Base-by-base conservation (phyloP, 1,284 basidiomycete species). In the Somion occarium region DNA sequence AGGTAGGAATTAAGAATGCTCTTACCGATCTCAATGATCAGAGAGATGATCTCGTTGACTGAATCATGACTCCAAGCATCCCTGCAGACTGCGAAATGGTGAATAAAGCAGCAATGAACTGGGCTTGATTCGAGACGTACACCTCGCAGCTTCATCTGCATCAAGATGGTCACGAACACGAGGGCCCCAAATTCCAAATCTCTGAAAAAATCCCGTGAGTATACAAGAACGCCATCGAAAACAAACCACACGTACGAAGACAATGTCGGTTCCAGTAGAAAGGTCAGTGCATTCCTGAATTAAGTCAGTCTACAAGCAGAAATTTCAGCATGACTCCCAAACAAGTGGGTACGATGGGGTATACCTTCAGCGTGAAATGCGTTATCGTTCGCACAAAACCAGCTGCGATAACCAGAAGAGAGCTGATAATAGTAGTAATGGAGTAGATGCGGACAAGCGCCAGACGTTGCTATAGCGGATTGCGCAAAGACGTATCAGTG, bases 341-440 rank as follows among this genome's bases (percentile, higher is more conserved):
- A 20, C 15, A 34, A 4, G 5, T 49, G 27, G 11, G 25, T 39
- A n/a, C n/a, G 24, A 26, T 12, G 0, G 26, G 5, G 30, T 66
- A 3, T 53, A 76, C 83, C 78, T 91, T 88, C 62, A 78, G 73
- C 1, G 72, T 68, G 64, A 88, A 91, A 61, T 91, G 89, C 1
- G 79, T 67, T 5, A 89, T 65, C 5, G 82, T 70, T 15, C 76
- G 70, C 48, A 88, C 60, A 48, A 89, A 67, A 4, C 78, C 80
- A 1, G 77, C 69, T 0, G 67, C 84, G 9, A 78, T 59, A 22
- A 85, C 72, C 0, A 84, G 59, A 30, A 84, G 59, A 19, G 79
- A 68, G 5, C 76, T 77, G 3, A 79, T 57, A 4, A 77, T 68
- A 2, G 80, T 79, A 19, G 81, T 58, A 46, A 78, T 71, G 0